Evolutionary conservation across 2,329 filamentous ascomycete species (phyloP), one percentile per base, ranked within the genome.

Genomic region (Fusarium anthophilum): DNA sequence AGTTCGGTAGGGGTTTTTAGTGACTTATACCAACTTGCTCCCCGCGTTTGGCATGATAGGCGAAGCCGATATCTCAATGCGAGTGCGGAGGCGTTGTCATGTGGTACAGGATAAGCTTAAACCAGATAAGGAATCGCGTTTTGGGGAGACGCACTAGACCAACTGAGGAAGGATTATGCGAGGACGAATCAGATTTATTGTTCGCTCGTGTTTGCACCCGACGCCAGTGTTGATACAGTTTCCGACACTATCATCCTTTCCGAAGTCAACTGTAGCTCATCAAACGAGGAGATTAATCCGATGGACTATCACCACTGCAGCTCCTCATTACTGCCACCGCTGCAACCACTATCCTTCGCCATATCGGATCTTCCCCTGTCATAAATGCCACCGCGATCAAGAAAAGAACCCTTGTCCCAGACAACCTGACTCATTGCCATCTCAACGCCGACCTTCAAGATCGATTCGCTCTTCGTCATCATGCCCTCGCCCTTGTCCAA

Each of bases 21-120:
- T 37, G 32, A 54, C 51, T 54, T 38, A 38, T 28, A 37, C n/a
- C n/a, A 54, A 17, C 14, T 20, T 28, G 32, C 22, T 26, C 35
- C 51, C 51, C 32, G 32, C 51, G 32, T 38, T 38, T 9, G 51
- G 22, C 20, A 38, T 38, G 51, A 38, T 54, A 54, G 35, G 32
- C 51, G 51, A 54, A 54, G 35, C 15, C 32, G 51, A 54, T 38
- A 54, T 54, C 32, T 38, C 20, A 54, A 54, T 54, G 35, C 18
- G 51, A 54, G 51, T 39, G 50, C 14, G 51, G 51, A 54, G 35
- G 24, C 24, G 18, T n/a, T 39, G 51, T 54, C 35, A 54, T 28
- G 35, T 39, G 35, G 35, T 54, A 22, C 35, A 54, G 35, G 51
- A 38, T 54, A 54, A 22, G 51, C 51, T 54, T 54, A 39, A 38